Conservation (phyloP, 768 basidiomycete species). For the Lactarius pseudohatsudake region DNA sequence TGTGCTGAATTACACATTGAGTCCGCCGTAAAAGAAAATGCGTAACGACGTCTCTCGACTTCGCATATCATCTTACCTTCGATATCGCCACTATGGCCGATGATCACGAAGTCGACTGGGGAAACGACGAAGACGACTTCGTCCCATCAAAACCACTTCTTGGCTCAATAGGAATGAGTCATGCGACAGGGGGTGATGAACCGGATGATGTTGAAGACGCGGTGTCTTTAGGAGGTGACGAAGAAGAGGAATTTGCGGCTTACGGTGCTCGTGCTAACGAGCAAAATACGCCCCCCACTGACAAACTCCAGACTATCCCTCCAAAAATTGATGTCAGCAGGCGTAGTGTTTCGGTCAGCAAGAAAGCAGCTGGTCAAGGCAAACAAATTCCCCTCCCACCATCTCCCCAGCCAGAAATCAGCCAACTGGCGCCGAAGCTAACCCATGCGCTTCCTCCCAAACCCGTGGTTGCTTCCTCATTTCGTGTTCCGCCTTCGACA, state of each 20-base stretch:
- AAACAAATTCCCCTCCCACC: conserved; percentile 16
- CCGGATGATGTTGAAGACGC: conserved; percentile 55
- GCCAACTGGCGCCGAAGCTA: conserved; percentile 18
- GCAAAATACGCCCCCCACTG: conserved; percentile 4
- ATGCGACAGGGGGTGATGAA: conserved; percentile 24
- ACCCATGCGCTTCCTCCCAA: conserved; percentile 30
- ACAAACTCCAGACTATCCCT: conserved; percentile 5
- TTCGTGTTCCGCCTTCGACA: conserved; percentile 27
- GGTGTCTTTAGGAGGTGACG: conserved; percentile 67
- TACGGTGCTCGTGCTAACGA: conserved; percentile 36
- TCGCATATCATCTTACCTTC: conserved; percentile 25
- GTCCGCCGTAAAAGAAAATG: not conserved
- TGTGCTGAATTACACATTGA: not conserved
- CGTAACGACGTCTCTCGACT: conserved; percentile 15
- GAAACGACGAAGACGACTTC: conserved; percentile 47
- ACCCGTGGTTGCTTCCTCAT: conserved; percentile 25
- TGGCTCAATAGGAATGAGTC: conserved; percentile 29
- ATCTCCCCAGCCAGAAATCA: conserved; percentile 20
- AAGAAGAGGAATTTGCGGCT: conserved; percentile 59
- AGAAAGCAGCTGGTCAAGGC: conserved; percentile 7
- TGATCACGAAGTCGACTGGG: conserved; percentile 73
- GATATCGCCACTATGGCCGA: conserved; percentile 51
- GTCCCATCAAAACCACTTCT: conserved; percentile 25
- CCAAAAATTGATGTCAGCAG: conserved; percentile 10
- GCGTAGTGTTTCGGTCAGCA: conserved; percentile 19